phyloP scores from a whole-genome alignment of 495 filamentous ascomycete genomes.

The Aspergillus leporis region DNA sequence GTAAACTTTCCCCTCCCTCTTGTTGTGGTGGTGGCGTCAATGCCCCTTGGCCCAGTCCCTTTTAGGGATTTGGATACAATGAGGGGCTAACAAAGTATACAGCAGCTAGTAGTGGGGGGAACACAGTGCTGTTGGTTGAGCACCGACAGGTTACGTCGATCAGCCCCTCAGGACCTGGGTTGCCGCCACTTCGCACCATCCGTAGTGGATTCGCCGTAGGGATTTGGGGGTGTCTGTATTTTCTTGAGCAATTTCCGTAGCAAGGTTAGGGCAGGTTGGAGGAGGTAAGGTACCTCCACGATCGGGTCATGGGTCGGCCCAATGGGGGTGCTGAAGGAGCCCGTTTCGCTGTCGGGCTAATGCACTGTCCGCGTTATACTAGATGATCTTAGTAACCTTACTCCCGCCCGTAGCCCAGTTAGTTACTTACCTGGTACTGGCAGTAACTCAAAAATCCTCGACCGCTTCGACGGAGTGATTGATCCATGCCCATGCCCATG shows the following conservation, averaged over 20 bases:
- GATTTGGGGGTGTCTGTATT: not conserved
- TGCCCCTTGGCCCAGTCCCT: slow-evolving; percentile 1
- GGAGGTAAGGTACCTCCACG: slow-evolving; percentile 12
- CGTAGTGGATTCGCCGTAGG: not conserved
- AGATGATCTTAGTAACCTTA: not conserved
- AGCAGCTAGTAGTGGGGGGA: no score
- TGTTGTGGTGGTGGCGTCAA: not conserved
- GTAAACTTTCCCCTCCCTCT: not conserved
- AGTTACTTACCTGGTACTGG: not conserved
- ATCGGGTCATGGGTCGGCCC: not conserved
- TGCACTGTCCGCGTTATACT: slow-evolving; percentile 9
- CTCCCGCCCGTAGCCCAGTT: not conserved
- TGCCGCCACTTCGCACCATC: not conserved
- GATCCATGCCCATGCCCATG: not conserved
- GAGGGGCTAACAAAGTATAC: not conserved
- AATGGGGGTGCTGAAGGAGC: not conserved
- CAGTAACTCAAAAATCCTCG: not conserved
- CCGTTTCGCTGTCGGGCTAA: not conserved
- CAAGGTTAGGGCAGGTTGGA: slow-evolving; percentile 1
- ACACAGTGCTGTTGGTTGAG: not conserved
- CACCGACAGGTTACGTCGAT: slow-evolving; percentile 7
- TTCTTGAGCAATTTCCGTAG: slow-evolving; percentile 7
- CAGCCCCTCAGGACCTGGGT: slow-evolving; percentile 6
- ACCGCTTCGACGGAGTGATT: no score
- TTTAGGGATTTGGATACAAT: slow-evolving; percentile 2